These are phyloP conservation scores for Rossbeevera mucosa DNA, from an alignment of 768 basidiomycete species.

Conservation along the genomic window DNA sequence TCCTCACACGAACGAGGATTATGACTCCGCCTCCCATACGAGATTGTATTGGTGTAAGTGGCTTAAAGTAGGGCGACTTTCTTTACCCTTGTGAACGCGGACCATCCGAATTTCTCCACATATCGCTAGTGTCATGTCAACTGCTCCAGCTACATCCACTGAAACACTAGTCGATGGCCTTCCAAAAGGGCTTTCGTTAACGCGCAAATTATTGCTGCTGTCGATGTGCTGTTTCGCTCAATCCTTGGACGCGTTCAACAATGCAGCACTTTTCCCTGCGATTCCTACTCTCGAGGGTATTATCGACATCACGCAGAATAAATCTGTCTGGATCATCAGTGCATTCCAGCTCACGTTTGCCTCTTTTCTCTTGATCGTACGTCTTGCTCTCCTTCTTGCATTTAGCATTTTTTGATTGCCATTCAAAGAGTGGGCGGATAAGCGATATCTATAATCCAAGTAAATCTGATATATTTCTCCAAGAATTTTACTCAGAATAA, in stretches of 20 bases:
- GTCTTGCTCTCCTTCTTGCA: background rate
- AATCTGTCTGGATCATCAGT: slow-evolving; percentile 39
- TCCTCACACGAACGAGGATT: background rate
- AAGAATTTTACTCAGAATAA: slow-evolving; percentile 29
- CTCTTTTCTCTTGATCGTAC: slow-evolving; percentile 31
- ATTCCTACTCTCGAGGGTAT: slow-evolving; percentile 32
- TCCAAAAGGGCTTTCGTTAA: slow-evolving; percentile 15
- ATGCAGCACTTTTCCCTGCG: slow-evolving; percentile 37
- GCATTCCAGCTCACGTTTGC: slow-evolving; percentile 47
- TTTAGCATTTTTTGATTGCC: slow-evolving; percentile 6
- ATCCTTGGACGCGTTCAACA: slow-evolving; percentile 43
- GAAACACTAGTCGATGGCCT: slow-evolving; percentile 2
- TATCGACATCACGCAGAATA: slow-evolving; percentile 22
- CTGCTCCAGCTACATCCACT: background rate
- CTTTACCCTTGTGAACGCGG: background rate
- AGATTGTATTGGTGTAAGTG: background rate
- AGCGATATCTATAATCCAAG: slow-evolving; percentile 30
- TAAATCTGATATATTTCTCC: slow-evolving; percentile 20
- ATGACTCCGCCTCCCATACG: background rate
- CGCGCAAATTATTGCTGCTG: slow-evolving; percentile 31
- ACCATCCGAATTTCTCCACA: background rate
- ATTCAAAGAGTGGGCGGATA: slow-evolving; percentile 22
- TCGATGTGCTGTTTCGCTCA: slow-evolving; percentile 38
- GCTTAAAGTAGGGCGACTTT: background rate
- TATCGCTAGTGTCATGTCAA: slow-evolving; percentile 10